Evolutionary conservation across 352 stramenopile species (phyloP).

Genomic region (Globisporangium acanthophoron): DNA sequence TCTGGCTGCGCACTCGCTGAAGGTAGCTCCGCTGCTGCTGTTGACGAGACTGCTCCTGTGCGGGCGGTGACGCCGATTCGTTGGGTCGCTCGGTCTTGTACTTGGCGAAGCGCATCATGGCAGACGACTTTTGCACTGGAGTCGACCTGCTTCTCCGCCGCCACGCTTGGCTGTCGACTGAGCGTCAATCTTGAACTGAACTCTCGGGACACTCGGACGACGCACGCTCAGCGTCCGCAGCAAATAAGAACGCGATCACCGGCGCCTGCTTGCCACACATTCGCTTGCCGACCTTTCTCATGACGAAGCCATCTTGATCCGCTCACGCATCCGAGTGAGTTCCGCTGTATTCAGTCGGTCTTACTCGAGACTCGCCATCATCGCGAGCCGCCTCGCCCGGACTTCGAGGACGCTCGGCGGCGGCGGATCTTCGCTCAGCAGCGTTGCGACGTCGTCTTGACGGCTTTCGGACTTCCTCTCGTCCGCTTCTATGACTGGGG

Average conservation of each 20-base stretch:
- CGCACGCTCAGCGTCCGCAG: too few relatives aligned
- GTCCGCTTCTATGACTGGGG: background rate
- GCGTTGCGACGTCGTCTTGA: background rate
- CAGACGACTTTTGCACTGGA: too few relatives aligned
- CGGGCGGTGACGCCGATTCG: background rate
- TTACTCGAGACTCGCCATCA: constrained; percentile 4
- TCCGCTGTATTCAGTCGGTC: background rate
- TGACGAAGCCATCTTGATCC: background rate
- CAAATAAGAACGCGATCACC: too few relatives aligned
- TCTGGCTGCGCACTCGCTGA: constrained; percentile 3
- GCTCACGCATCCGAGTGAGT: background rate
- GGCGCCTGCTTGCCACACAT: too few relatives aligned
- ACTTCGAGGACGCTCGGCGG: constrained; percentile 10
- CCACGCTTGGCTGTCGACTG: too few relatives aligned
- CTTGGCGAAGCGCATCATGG: background rate
- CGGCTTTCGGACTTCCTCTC: background rate
- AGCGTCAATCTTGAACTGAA: too few relatives aligned
- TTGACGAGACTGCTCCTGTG: too few relatives aligned
- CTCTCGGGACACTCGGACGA: too few relatives aligned
- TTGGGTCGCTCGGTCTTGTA: background rate
- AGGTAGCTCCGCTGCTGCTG: constrained; percentile 5
- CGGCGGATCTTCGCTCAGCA: background rate
- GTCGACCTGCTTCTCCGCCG: too few relatives aligned
- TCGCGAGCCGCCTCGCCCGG: constrained; percentile 9
- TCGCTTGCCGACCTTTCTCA: background rate